Percentiles rank a stretch among this genome's conserved stretches.
Evolutionary conservation across 352 stramenopile genomes (phyloP).

Genomic region (Phytophthora rubi): DNA sequence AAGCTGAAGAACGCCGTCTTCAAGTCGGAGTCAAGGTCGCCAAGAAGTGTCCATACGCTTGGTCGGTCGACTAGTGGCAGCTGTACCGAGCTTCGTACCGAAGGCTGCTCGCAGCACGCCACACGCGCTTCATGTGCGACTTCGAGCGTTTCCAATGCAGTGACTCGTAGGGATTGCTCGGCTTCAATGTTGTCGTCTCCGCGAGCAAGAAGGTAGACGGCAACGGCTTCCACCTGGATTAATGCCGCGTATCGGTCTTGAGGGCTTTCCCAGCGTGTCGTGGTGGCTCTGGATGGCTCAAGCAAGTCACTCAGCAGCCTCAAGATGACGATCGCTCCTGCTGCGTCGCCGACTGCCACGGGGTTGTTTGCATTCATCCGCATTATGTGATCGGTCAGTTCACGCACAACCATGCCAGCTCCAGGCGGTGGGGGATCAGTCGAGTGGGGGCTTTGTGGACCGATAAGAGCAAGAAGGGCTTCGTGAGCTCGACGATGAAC

Average conservation of each 20-base stretch:
- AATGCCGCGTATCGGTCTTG: slow-evolving; percentile 54
- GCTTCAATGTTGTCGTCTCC: slow-evolving; percentile 44
- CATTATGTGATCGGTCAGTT: slow-evolving; percentile 69
- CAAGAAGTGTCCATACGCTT: slow-evolving; percentile 36
- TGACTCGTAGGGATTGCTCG: slow-evolving; percentile 35
- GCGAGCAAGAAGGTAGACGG: slow-evolving; percentile 61
- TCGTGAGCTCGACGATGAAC: slow-evolving; percentile 50
- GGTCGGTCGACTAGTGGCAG: slow-evolving; percentile 20
- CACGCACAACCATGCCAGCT: slow-evolving; percentile 50
- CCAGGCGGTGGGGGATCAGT: slow-evolving; percentile 21
- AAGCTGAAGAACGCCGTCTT: slow-evolving; percentile 42
- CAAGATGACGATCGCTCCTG: slow-evolving; percentile 34
- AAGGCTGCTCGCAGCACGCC: slow-evolving; percentile 8
- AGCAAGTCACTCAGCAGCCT: slow-evolving; percentile 50
- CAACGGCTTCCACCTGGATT: slow-evolving; percentile 65
- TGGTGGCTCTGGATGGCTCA: slow-evolving; percentile 15
- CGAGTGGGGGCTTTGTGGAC: slow-evolving; percentile 9
- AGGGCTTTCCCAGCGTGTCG: slow-evolving; percentile 42
- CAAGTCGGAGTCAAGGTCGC: slow-evolving; percentile 38
- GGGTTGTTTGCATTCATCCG: slow-evolving; percentile 46
- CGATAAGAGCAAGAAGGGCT: slow-evolving; percentile 45
- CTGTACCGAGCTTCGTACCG: slow-evolving; percentile 11
- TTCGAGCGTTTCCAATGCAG: slow-evolving; percentile 42
- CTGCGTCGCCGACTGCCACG: slow-evolving; percentile 21
- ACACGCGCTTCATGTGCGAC: slow-evolving; percentile 29